These are phyloP conservation scores for Microbotryum scabiosae DNA, from an alignment of 1,284 basidiomycete species.

Conservation along the genomic window DNA sequence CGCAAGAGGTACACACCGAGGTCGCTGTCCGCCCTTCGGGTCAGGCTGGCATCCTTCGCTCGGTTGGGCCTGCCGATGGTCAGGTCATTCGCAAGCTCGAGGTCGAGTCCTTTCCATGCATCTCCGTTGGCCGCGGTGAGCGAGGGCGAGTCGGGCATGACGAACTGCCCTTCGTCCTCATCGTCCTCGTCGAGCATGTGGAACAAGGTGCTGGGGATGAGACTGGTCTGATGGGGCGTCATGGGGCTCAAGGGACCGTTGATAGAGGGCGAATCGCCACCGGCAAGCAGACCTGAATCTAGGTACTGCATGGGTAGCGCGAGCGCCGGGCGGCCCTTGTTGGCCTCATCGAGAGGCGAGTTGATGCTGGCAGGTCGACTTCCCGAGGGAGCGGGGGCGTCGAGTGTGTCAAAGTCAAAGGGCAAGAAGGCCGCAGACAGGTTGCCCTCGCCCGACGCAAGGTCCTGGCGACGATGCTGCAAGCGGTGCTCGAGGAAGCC, in stretches of 20 bases:
- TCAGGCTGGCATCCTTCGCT: too few species aligned
- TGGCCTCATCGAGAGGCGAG: not conserved
- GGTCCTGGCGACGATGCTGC: constrained; percentile 20
- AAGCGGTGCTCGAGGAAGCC: constrained; percentile 34
- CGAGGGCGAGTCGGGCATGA: constrained; percentile 28
- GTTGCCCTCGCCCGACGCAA: not conserved
- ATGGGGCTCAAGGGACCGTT: constrained; percentile 33
- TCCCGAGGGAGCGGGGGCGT: not conserved
- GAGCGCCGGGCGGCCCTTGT: constrained; percentile 8
- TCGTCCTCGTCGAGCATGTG: constrained; percentile 39
- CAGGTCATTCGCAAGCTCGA: constrained; percentile 13
- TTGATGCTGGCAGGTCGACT: not conserved
- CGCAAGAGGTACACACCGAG: too few species aligned
- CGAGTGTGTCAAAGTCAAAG: constrained; percentile 20
- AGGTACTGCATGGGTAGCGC: constrained; percentile 31
- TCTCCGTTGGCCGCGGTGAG: constrained; percentile 8
- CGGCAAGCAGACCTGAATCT: constrained; percentile 27
- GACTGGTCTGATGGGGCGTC: constrained; percentile 35
- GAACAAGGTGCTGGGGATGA: constrained; percentile 35
- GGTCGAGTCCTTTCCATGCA: constrained; percentile 23
- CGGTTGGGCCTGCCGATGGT: too few species aligned
- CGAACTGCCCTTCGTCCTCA: constrained; percentile 29
- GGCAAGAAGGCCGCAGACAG: constrained; percentile 17
- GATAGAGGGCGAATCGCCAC: constrained; percentile 8
- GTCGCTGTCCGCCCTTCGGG: too few species aligned